Percentiles rank a stretch among this genome's conserved stretches.
Conservation (phyloP, 257 asterid genomes). For the Voacanga thouarsii region DNA sequence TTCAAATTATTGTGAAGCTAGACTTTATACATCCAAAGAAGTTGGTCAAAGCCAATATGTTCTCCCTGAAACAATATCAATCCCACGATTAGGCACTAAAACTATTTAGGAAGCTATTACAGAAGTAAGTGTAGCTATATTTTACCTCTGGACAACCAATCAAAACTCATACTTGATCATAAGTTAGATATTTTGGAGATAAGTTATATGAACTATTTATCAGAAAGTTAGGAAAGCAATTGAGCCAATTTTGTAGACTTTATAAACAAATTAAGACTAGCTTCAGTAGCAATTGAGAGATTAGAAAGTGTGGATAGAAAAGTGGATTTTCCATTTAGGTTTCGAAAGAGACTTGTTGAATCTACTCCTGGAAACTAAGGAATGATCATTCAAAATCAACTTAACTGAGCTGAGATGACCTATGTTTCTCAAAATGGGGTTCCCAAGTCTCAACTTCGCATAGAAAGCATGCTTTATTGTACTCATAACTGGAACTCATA, state of each 20-base stretch:
- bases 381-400: not conserved
- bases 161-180: not conserved
- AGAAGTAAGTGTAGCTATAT: not conserved
- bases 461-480: not conserved
- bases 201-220: not conserved
- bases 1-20: not conserved
- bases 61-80: not conserved
- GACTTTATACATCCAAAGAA: not conserved
- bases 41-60: not conserved
- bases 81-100: not conserved
- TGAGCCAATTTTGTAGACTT: not conserved
- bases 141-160: not conserved
- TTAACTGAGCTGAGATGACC: not conserved
- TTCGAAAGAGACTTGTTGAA: not conserved
- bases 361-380: not conserved
- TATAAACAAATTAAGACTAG: not conserved
- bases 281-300: not conserved
- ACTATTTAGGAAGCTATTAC: not conserved
- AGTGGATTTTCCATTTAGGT: not conserved
- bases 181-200: not conserved
- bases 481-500: not conserved
- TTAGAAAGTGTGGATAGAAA: not conserved
- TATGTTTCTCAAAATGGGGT: not conserved
- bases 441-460: not conserved
- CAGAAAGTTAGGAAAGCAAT: not conserved